A percentile compares a stretch with the other conserved stretches of the same genome.
Evolutionary conservation across 495 filamentous ascomycete species (phyloP).

Genomic region (Aspergillus indologenus): DNA sequence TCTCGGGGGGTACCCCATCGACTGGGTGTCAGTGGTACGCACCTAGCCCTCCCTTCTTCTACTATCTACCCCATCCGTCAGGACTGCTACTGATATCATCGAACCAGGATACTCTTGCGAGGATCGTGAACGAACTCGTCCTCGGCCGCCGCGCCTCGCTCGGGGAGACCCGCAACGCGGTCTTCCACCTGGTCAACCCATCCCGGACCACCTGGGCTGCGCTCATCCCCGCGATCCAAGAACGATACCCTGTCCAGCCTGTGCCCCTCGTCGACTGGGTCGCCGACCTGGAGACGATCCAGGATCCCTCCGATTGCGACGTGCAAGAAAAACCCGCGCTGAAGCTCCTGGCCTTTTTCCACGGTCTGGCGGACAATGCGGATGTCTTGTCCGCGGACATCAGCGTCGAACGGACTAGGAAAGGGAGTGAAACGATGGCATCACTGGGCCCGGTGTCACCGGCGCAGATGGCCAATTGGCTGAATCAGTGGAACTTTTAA

Average conservation of each 20-base stretch:
- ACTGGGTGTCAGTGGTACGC: slow-evolving; percentile 21
- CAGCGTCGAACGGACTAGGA: no score
- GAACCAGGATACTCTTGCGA: slow-evolving; percentile 12
- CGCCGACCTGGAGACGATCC: background rate
- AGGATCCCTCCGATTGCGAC: background rate
- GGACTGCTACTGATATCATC: no score
- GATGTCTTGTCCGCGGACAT: no score
- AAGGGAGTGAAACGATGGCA: no score
- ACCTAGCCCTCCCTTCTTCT: no score
- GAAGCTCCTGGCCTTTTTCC: background rate
- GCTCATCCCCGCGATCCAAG: slow-evolving; percentile 10
- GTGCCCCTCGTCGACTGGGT: background rate
- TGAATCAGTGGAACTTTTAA: no score
- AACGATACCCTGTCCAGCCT: background rate
- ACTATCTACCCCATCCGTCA: no score
- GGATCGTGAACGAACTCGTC: slow-evolving; percentile 15
- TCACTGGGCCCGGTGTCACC: no score
- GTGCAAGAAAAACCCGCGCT: background rate
- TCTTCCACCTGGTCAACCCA: slow-evolving; percentile 30
- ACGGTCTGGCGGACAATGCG: background rate
- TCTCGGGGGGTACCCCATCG: slow-evolving; percentile 6
- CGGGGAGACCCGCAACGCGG: background rate
- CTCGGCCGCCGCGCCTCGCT: background rate
- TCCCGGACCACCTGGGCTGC: slow-evolving; percentile 15
- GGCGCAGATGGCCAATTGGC: no score